These are phyloP conservation scores for Geopyxis carbonaria DNA, from an alignment of 495 filamentous ascomycete species.

Conservation along the genomic window DNA sequence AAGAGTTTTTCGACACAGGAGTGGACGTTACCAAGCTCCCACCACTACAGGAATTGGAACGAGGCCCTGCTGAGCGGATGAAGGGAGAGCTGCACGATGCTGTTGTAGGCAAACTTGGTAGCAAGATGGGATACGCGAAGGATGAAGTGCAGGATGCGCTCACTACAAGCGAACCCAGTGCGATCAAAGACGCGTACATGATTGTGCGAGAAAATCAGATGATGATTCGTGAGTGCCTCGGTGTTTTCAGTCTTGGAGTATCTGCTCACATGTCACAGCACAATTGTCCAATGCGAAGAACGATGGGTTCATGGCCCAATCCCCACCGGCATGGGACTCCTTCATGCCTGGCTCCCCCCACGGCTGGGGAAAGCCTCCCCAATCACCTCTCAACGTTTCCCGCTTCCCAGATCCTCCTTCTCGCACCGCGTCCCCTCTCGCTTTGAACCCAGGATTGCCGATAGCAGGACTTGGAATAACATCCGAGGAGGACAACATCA, in stretches of 20 bases:
- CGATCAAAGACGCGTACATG: conserved; percentile 96
- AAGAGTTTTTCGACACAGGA: conserved; percentile 86
- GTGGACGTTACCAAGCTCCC: conserved; percentile 81
- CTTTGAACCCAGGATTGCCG: conserved; percentile 5
- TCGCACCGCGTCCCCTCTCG: conserved; percentile 20
- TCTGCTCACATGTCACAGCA: conserved; percentile 23
- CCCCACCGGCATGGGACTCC: conserved; percentile 32
- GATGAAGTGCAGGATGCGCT: conserved; percentile 91
- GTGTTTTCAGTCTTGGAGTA: conserved; percentile 2
- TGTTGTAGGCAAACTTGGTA: conserved; percentile 84
- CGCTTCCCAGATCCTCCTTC: conserved; percentile 9
- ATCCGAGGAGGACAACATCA: conserved; percentile 1
- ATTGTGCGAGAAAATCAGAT: conserved; percentile 96
- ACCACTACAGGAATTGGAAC: conserved; percentile 57
- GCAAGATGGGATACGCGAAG: conserved; percentile 92
- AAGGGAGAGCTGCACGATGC: conserved; percentile 80
- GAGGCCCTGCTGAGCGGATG: conserved; percentile 55
- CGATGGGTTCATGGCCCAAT: conserved; percentile 36
- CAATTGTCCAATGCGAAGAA: conserved; percentile 31
- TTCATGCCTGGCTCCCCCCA: conserved; percentile 27
- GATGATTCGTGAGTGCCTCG: conserved; percentile 65
- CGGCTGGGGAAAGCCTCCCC: conserved; percentile 13
- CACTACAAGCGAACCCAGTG: conserved; percentile 77
- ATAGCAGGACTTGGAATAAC: conserved; percentile 19
- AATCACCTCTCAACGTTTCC: conserved; percentile 6